Base-by-base conservation (phyloP, 208 protist genomes). In the Eutreptiella sp. region DNA sequence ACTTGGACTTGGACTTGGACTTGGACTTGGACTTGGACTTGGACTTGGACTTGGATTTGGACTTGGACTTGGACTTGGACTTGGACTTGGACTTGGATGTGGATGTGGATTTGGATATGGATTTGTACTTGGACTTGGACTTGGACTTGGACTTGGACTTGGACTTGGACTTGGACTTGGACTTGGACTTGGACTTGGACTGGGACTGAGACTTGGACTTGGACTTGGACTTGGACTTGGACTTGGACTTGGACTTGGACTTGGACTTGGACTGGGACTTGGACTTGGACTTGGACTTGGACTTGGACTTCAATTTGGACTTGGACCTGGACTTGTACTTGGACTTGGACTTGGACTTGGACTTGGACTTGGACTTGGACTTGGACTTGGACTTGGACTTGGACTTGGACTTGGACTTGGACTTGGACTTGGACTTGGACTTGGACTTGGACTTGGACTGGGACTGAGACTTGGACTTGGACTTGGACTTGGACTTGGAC, bases 211-310 rank as follows among this genome's bases (percentile, higher is more conserved):
- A 29, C 41, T 43, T 57, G 36, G 52, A 43, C 41, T 46, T 57
- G 52, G 52, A 43, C 38, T 57, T 57, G 52, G 52, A 43, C 41
- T 57, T 57, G 52, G 52, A 43, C 38, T 35, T 3, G 52, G 52
- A 4, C 41, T 46, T 3, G 33, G 52, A 4, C 41, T 43, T 3
- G 36, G 52, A 4, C 41, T 46, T 3, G 36, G 52, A 4, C 41
- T 57, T 3, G 52, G 52, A 4, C 38, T 57, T 3, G 52, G 52
- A 4, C 41, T 57, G 3, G 52, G 36, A 4, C 38, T 35, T 3
- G 52, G 52, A 4, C 41, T 57, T 3, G 31, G 52, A 4, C 41
- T 46, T 3, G n/a, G n/a, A n/a, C n/a, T n/a, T n/a, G n/a, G n/a
- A n/a, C n/a, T n/a, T n/a, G n/a, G n/a, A n/a, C n/a, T n/a, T n/a